phyloP scores from a whole-genome alignment of 2,329 filamentous ascomycete genomes.

The Metarhizium robertsii region DNA sequence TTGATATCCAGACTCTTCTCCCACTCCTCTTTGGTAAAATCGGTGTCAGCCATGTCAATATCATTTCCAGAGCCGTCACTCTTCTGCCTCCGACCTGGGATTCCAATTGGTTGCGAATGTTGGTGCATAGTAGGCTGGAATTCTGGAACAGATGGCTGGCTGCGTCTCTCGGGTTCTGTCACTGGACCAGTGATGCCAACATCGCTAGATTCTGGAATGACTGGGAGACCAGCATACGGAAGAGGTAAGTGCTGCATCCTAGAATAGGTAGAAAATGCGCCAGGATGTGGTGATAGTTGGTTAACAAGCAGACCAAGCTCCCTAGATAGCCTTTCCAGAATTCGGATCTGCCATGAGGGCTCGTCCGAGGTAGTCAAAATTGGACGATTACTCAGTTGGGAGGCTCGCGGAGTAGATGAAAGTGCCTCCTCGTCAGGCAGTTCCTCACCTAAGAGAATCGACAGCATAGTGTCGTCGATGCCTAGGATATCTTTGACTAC shows the following conservation, averaged over 20 bases:
- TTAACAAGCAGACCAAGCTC: slow-evolving; percentile 80
- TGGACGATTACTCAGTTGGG: slow-evolving; percentile 20
- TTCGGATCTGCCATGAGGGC: slow-evolving; percentile 61
- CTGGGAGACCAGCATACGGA: slow-evolving; percentile 70
- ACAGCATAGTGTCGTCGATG: slow-evolving; percentile 76
- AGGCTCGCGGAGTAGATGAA: slow-evolving; percentile 37
- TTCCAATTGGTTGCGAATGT: slow-evolving; percentile 25
- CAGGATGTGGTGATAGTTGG: slow-evolving; percentile 70
- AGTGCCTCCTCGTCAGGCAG: slow-evolving; percentile 46
- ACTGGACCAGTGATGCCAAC: slow-evolving; percentile 19
- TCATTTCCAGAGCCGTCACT: slow-evolving; percentile 15
- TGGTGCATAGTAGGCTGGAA: slow-evolving; percentile 39
- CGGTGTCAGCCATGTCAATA: slow-evolving; percentile 13
- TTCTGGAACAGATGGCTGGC: slow-evolving; percentile 21
- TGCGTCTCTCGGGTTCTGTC: slow-evolving; percentile 12
- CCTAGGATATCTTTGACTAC: slow-evolving; percentile 86
- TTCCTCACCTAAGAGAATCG: slow-evolving; percentile 77
- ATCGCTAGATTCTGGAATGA: slow-evolving; percentile 44
- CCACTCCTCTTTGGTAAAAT: slow-evolving; percentile 73
- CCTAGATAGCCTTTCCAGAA: slow-evolving; percentile 75
- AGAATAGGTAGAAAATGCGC: slow-evolving; percentile 77
- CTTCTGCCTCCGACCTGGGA: slow-evolving; percentile 19
- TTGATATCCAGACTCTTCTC: slow-evolving; percentile 84
- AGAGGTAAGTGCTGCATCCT: slow-evolving; percentile 54
- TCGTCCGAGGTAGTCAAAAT: slow-evolving; percentile 25